Conservation (phyloP, 176 grass and related monocot species). For the Cenchrus purpureus region DNA sequence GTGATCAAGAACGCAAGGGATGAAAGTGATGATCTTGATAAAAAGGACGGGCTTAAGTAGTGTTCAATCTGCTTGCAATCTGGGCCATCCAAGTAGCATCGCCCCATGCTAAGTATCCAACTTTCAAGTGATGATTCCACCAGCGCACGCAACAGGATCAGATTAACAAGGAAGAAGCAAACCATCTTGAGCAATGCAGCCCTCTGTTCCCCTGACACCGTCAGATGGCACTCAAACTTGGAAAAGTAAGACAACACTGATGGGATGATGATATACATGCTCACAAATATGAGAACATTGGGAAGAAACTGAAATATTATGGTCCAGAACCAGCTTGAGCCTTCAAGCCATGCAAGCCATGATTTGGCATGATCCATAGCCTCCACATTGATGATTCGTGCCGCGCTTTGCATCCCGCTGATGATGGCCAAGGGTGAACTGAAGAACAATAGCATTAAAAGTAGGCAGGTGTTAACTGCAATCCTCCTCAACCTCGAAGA, state of each 20-base stretch:
- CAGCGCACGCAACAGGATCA: slow-evolving; percentile 84
- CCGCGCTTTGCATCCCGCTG: slow-evolving; percentile 87
- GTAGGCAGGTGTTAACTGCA: slow-evolving; percentile 88
- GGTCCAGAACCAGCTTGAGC: slow-evolving; percentile 95
- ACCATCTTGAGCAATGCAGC: slow-evolving; percentile 98
- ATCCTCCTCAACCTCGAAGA: slow-evolving; percentile 73
- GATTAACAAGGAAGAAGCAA: slow-evolving; percentile 99
- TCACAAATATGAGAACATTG: slow-evolving; percentile 92
- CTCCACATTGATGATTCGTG: slow-evolving; percentile 92
- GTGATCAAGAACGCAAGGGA: slow-evolving; percentile 96
- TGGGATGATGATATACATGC: slow-evolving; percentile 98
- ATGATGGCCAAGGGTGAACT: slow-evolving; percentile 91
- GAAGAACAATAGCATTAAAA: slow-evolving; percentile 93
- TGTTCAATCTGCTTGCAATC: slow-evolving; percentile 92
- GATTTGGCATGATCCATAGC: slow-evolving; percentile 94
- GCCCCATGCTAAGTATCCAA: slow-evolving; percentile 86
- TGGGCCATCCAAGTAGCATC: slow-evolving; percentile 81
- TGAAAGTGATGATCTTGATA: slow-evolving; percentile 93
- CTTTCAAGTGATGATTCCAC: slow-evolving; percentile 95
- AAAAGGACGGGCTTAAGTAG: slow-evolving; percentile 95
- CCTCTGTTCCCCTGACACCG: slow-evolving; percentile 91
- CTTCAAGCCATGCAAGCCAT: slow-evolving; percentile 89
- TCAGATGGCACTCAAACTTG: slow-evolving; percentile 98
- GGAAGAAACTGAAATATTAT: slow-evolving; percentile 93
- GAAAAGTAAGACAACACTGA: slow-evolving; percentile 88